A percentile compares a stretch with the other conserved stretches of the same genome.
Conservation (phyloP, 345 rosid genomes). For the Eucalyptus camaldulensis region DNA sequence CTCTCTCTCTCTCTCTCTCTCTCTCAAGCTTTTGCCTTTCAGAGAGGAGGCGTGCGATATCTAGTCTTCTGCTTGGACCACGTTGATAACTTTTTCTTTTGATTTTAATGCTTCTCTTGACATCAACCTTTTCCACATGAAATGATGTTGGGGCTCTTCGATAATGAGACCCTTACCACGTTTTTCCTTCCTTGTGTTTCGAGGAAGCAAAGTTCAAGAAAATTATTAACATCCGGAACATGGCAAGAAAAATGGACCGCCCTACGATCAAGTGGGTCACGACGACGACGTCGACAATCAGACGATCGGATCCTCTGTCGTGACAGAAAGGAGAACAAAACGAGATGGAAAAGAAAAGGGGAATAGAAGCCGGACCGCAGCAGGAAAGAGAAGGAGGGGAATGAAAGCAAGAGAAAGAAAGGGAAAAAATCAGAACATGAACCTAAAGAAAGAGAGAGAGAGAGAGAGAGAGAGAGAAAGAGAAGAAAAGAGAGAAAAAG, state of each 20-base stretch:
- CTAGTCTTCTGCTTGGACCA: conserved; percentile 23
- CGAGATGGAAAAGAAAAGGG: not conserved
- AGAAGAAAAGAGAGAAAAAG: not conserved
- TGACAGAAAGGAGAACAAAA: not conserved
- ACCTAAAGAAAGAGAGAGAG: not conserved
- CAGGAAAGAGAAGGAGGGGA: not conserved
- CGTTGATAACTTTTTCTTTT: conserved; percentile 1
- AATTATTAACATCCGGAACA: not conserved
- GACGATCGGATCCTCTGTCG: not conserved
- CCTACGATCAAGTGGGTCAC: not conserved
- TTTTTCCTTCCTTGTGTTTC: not conserved
- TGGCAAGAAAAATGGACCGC: not conserved
- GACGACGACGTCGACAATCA: not conserved
- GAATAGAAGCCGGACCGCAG: not conserved
- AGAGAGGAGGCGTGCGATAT: conserved; percentile 15
- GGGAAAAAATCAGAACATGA: not conserved
- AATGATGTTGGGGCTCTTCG: not conserved
- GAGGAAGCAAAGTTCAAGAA: not conserved
- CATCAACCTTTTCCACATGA: conserved; percentile 9
- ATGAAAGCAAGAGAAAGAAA: not conserved
- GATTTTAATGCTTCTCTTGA: conserved; percentile 2
- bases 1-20: not conserved
- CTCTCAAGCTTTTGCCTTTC: not conserved
- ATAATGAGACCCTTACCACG: not conserved
- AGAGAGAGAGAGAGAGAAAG: not conserved